Evolutionary conservation across 1,284 basidiomycete genomes (phyloP), one percentile per base, ranked within the genome.

Genomic region (Rhodotorula sp.): DNA sequence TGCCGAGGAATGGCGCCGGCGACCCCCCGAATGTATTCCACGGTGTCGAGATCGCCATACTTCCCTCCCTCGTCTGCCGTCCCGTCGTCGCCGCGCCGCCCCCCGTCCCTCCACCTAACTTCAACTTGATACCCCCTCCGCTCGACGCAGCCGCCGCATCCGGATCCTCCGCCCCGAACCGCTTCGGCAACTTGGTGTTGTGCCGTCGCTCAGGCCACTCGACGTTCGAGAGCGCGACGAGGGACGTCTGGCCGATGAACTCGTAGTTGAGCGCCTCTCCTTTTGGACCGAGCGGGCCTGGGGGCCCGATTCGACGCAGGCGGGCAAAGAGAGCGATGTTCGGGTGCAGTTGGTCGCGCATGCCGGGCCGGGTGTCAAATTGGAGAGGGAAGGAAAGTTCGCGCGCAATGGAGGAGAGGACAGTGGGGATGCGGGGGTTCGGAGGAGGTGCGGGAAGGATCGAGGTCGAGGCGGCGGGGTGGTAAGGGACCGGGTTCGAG

Each of bases 281-380:
- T 34, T 73, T 74, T 1, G 74, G 62, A 1, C 76, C 73, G 9
- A 78, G 59, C 26, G 77, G 75, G 9, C 74, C 76, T 0, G 78
- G 78, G 2, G 77, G 78, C 2, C 76, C 78, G 44, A 78, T 72
- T n/a, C 78, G 56, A 2, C 68, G 75, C 20, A 76, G 65, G 15
- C 78, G 69, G 26, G 59, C 64, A 64, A 78, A 76, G 47, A 78
- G 62, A 4, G 64, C 55, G 47, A 73, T 61, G 44, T 70, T 64
- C 28, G 57, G 70, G 62, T 57, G 69, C 34, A 70, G 47, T 31
- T 66, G 59, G 31, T 70, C 64, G 24, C 52, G 31, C 48, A 57
- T 56, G 15, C 46, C 18, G 1, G 58, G 52, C 30, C 64, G 46
- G 5, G 62, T 53, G 34, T 73, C 63, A 47, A 69, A 57, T 20